These are phyloP conservation scores for Tricholoma saponaceum DNA, from an alignment of 768 basidiomycete genomes.

Conservation along the genomic window DNA sequence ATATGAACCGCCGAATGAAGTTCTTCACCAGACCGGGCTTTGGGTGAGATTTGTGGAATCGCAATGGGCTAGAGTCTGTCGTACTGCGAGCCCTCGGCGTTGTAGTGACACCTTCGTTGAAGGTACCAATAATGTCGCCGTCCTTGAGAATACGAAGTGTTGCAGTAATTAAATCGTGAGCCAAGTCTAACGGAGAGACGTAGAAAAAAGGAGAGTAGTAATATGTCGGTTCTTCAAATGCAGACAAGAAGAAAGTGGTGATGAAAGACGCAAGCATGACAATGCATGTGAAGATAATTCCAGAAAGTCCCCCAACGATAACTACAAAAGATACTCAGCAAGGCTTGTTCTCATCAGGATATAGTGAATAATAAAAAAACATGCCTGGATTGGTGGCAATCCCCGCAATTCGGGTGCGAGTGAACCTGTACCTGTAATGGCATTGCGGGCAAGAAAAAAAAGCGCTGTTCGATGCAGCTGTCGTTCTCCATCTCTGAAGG, in stretches of 20 bases:
- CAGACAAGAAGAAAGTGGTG: conserved; percentile 61
- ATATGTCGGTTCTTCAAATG: conserved; percentile 50
- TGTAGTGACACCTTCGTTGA: conserved; percentile 28
- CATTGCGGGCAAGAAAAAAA: conserved; percentile 84
- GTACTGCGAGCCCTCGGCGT: conserved; percentile 8
- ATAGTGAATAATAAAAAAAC: conserved; percentile 15
- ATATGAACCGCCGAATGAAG: conserved; percentile 65
- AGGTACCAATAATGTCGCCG: conserved; percentile 39
- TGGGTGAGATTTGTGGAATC: conserved; percentile 15
- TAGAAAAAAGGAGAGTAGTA: conserved; percentile 37
- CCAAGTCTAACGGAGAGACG: conserved; percentile 54
- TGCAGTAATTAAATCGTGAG: conserved; percentile 57
- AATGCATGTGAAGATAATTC: conserved; percentile 57
- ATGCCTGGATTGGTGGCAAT: conserved; percentile 75
- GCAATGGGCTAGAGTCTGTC: conserved; percentile 12
- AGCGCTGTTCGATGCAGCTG: conserved; percentile 55
- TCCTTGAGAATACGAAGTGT: conserved; percentile 61
- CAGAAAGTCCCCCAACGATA: conserved; percentile 56
- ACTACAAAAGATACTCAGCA: conserved; percentile 34
- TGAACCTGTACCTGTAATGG: conserved; percentile 71
- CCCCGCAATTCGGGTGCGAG: conserved; percentile 65
- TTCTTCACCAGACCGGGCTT: conserved; percentile 45
- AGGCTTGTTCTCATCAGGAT: not conserved
- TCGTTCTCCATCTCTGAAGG: conserved; percentile 69
- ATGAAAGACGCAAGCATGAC: conserved; percentile 68